These are phyloP conservation scores for Aspergillus arachidicola DNA, from an alignment of 2,329 filamentous ascomycete species.

Conservation along the genomic window DNA sequence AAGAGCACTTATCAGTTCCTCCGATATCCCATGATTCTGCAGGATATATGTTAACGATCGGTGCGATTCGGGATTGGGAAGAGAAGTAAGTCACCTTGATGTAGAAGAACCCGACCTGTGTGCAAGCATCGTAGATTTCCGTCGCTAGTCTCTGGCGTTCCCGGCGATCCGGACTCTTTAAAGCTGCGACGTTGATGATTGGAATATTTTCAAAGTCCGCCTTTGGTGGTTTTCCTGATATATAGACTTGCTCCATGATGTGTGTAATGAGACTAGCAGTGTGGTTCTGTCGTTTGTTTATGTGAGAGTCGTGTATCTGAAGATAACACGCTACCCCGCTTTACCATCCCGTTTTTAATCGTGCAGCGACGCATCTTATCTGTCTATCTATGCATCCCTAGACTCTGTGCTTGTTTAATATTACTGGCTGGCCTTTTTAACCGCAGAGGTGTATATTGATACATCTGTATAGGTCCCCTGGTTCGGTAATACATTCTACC, in stretches of 20 bases:
- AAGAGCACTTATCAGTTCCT: constrained; percentile 16
- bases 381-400: neutral
- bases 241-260: neutral
- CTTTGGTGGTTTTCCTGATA: fast-evolving
- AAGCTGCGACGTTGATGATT: constrained; percentile 47
- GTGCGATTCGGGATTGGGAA: fast-evolving
- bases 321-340: neutral
- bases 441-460: neutral
- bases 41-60: neutral
- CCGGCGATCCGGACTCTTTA: constrained; percentile 39
- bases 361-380: neutral
- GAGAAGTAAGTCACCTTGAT: constrained; percentile 28
- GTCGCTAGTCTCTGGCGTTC: constrained; percentile 44
- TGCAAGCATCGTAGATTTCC: constrained; percentile 43
- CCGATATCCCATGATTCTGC: constrained; percentile 29
- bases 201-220: constrained; percentile 37
- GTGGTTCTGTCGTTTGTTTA: neutral
- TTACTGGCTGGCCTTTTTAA: too few species aligned
- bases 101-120: constrained; percentile 51
- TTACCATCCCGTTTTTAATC: neutral
- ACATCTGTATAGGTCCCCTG: neutral
- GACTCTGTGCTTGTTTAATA: neutral
- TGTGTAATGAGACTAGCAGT: neutral
- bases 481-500: neutral
- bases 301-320: neutral